Base-by-base conservation (phyloP, 139 green algal genomes). In the Chlorella ohadii region DNA sequence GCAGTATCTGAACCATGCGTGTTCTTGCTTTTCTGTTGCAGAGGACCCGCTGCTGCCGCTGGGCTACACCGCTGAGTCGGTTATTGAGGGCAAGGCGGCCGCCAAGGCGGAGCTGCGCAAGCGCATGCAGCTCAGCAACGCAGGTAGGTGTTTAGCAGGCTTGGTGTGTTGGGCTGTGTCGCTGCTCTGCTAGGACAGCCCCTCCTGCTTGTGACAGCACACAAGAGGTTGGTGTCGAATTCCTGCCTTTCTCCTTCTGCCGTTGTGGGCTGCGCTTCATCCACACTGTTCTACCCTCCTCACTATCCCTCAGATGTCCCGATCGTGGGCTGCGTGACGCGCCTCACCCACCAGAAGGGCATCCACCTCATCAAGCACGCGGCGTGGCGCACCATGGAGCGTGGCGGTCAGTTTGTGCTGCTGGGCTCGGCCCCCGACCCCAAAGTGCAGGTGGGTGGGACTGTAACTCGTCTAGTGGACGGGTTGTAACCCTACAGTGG, bases 341-440 rank as follows among this genome's bases (percentile, higher is more conserved):
- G 95, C 0, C 89, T 98, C 72, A 96, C 96, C 56, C 91, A 93
- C 61, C 95, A 99, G 90, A 99, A 99, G 91, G 97, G 97, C 80
- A 98, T 99, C 85, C 95, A 99, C 90, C 94, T 99, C 44, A 99
- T 99, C 92, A 98, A 98, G 89, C 96, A 98, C 81, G 96, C 95
- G 15, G 95, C 95, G 20, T 98, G 92, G 92, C 88, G 95, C 75
- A 94, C 95, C 11, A 76, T 98, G 81, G 96, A 98, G 87, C 92
- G 95, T 0, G 95, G 95, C 31, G 95, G 85, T 0, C 97, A 99
- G 93, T 99, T 99, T 87, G 96, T 99, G 83, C 93, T 99, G 81
- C 96, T 99, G 55, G 97, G 97, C 36, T 97, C 92, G 36, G 97
- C 96, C 9, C 96, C 95, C 4, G 96, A 98, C 85, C 88, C 92